Base-by-base conservation (phyloP, 805 yeast species). In the Sungouiozyma ichnusensis region DNA sequence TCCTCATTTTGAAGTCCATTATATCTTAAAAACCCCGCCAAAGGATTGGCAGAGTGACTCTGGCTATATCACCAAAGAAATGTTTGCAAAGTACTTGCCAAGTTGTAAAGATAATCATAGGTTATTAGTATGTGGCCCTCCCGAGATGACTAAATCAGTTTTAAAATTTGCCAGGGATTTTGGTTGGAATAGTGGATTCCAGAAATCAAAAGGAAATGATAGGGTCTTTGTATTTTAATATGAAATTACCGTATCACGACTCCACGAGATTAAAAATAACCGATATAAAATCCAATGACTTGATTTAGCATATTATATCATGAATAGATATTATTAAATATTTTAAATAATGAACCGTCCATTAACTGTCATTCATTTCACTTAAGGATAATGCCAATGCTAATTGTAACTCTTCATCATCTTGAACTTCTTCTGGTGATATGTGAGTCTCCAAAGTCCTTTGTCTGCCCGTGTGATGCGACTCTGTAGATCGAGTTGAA, bases 61-160 rank as follows among this genome's bases (percentile, higher is more conserved):
- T n/a, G 92, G 94, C 3, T 71, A 62, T 39, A 73, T 83, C 33
- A 72, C 81, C n/a, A 72, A 73, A 52, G 79, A 78, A 37, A 65
- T 77, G 66, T 66, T 79, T 48, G 57, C 66, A 40, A 63, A 72
- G 41, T 65, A 72, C 50, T 55, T 81, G 50, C 87, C 88, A 13
- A 44, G 47, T 17, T 69, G 77, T 3, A 55, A 67, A 24, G 50
- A 41, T 31, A 65, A 72, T 17, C 71, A 76, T 42, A 74, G 78
- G 48, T 68, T 83, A 31, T 70, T 81, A 46, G 68, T 83, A 31
- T 82, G 88, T 64, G 94, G 94, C 4, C 88, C 88, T 16, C 74
- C 76, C 47, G 79, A 69, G 33, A 74, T 83, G 84, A 79, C 76
- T 53, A 69, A 69, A 47, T 53, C 59, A 27, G 67, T 79, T 46